Evolutionary conservation across 805 yeast species (phyloP).

Genomic region (Candida sakaeoensis): DNA sequence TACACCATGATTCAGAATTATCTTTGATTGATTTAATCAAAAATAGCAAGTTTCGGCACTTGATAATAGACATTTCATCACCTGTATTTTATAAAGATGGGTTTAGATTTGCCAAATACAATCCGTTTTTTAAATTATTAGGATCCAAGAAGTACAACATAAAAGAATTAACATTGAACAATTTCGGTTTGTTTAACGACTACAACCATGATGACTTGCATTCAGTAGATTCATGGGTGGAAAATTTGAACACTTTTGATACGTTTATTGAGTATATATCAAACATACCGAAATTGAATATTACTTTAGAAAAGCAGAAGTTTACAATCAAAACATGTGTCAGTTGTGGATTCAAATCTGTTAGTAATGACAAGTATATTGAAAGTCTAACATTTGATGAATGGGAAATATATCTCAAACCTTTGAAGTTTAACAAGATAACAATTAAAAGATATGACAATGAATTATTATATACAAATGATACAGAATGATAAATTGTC

Average conservation of each 20-base stretch:
- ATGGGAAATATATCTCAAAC: conserved; percentile 19
- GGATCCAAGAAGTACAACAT: conserved; percentile 35
- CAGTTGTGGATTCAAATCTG: conserved; percentile 28
- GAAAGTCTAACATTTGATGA: conserved; percentile 12
- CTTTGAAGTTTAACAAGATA: conserved; percentile 12
- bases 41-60: conserved; percentile 27
- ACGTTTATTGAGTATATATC: conserved; percentile 16
- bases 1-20: conserved; percentile 44
- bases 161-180: conserved; percentile 21
- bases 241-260: conserved; percentile 20
- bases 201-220: conserved; percentile 14
- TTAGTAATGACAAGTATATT: conserved; percentile 10
- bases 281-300: conserved; percentile 18
- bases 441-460: conserved; percentile 5
- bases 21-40: conserved; percentile 46
- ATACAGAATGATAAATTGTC: too few relatives aligned
- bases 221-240: conserved; percentile 19
- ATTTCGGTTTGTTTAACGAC: conserved; percentile 28
- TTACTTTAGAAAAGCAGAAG: conserved; percentile 23
- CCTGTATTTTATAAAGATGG: conserved; percentile 31
- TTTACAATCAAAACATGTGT: conserved; percentile 24
- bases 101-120: conserved; percentile 31
- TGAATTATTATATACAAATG: conserved; percentile 7
- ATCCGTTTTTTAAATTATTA: conserved; percentile 25
- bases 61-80: conserved; percentile 49